Evolutionary conservation across 73 alveolate species (phyloP).

Genomic region (Effrenium voratum): DNA sequence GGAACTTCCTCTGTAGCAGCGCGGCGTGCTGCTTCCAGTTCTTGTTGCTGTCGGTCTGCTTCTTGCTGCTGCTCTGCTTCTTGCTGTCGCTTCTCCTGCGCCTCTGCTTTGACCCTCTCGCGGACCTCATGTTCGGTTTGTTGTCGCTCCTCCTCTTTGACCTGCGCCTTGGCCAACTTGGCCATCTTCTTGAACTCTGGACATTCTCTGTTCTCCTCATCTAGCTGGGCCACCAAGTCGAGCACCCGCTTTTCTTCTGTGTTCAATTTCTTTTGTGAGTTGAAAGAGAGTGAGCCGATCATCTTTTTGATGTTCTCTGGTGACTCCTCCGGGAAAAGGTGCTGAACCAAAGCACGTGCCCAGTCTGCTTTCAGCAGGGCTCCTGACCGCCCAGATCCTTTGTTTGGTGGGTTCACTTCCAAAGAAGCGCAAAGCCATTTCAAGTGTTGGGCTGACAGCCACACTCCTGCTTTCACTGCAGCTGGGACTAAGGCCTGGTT

Average conservation of each 20-base stretch:
- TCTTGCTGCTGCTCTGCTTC: neutral
- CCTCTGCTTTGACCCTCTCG: too few species aligned
- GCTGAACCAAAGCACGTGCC: neutral
- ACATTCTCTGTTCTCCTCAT: constrained; percentile 11
- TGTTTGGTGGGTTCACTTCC: neutral
- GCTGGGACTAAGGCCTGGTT: neutral
- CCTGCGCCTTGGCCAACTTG: neutral
- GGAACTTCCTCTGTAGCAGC: neutral
- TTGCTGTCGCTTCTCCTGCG: too few species aligned
- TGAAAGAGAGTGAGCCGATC: neutral
- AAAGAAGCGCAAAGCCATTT: neutral
- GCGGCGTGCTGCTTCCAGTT: neutral
- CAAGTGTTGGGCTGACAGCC: neutral
- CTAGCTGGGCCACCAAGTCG: neutral
- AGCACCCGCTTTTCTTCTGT: neutral
- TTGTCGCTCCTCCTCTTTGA: neutral
- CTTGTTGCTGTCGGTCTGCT: neutral
- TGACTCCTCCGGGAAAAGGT: neutral
- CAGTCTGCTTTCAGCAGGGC: neutral
- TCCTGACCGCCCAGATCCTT: neutral
- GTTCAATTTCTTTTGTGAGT: neutral
- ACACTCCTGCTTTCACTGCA: neutral
- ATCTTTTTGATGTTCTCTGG: neutral
- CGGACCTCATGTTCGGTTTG: neutral
- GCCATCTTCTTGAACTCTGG: neutral